These are phyloP conservation scores for Solanum appendiculatum DNA, from an alignment of 257 asterid genomes.

Conservation along the genomic window DNA sequence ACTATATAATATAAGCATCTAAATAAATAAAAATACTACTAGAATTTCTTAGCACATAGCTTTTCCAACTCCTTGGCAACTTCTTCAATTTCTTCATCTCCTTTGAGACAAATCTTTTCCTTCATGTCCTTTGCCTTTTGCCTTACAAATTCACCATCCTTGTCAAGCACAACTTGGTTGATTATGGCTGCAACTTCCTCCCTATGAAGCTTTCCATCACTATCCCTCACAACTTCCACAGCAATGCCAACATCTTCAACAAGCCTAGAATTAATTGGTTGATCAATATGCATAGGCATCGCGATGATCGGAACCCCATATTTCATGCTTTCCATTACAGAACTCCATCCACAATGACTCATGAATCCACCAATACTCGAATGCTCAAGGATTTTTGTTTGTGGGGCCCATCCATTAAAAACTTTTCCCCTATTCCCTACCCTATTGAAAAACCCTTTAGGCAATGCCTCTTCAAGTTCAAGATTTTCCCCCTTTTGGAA, in stretches of 20 bases:
- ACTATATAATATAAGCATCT: background rate
- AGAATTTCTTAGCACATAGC: background rate
- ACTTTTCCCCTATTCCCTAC: background rate
- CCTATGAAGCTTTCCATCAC: background rate
- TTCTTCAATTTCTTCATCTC: background rate
- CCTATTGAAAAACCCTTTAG: background rate
- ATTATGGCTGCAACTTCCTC: background rate
- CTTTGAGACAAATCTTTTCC: background rate
- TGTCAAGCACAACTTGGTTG: background rate
- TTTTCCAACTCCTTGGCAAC: background rate
- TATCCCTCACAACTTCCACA: background rate
- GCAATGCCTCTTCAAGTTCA: background rate
- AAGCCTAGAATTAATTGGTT: background rate
- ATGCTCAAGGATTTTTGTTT: background rate
- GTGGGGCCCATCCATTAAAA: background rate
- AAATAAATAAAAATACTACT: background rate
- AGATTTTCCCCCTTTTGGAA: background rate
- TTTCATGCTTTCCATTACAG: background rate
- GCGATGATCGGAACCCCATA: background rate
- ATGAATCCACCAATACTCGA: background rate
- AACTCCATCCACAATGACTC: slow-evolving; percentile 1
- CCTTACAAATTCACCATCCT: background rate
- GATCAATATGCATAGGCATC: background rate
- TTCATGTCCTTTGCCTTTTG: background rate
- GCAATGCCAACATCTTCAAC: background rate